phyloP scores from a whole-genome alignment of 2,329 filamentous ascomycete genomes.

The Elsinoe australis region DNA sequence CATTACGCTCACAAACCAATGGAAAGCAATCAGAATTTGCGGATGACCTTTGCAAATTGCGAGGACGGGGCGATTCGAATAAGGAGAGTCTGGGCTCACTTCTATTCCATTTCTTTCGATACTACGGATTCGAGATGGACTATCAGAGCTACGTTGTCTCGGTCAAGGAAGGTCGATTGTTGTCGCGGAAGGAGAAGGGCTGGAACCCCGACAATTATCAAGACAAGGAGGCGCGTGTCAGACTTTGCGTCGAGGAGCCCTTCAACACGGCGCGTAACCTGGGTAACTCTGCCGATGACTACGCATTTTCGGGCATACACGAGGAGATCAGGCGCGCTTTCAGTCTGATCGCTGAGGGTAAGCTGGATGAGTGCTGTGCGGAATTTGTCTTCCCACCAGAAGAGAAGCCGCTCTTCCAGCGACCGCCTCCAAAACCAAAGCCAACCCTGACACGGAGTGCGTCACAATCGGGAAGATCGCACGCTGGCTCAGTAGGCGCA shows the following conservation, averaged over 20 bases:
- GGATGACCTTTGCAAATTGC: constrained; percentile 70
- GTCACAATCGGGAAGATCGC: constrained; percentile 41
- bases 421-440: constrained; percentile 49
- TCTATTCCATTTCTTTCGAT: constrained; percentile 92
- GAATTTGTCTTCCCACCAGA: constrained; percentile 82
- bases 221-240: constrained; percentile 51
- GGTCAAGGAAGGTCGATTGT: constrained; percentile 68
- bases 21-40: constrained; percentile 71
- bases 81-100: constrained; percentile 74
- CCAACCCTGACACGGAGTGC: constrained; percentile 45
- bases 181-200: constrained; percentile 77
- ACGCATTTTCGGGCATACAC: constrained; percentile 85
- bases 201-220: constrained; percentile 60
- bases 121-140: constrained; percentile 88
- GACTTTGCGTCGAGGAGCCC: constrained; percentile 90
- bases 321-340: constrained; percentile 84
- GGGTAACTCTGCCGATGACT: constrained; percentile 93
- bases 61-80: constrained; percentile 69
- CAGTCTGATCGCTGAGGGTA: constrained; percentile 63
- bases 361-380: constrained; percentile 77
- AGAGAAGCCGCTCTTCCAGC: constrained; percentile 53
- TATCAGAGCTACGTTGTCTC: constrained; percentile 80
- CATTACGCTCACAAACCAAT: constrained; percentile 53
- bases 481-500: constrained; percentile 29
- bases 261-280: constrained; percentile 87